Conservation (phyloP, 768 basidiomycete species). For the Mycena olivaceomarginata region DNA sequence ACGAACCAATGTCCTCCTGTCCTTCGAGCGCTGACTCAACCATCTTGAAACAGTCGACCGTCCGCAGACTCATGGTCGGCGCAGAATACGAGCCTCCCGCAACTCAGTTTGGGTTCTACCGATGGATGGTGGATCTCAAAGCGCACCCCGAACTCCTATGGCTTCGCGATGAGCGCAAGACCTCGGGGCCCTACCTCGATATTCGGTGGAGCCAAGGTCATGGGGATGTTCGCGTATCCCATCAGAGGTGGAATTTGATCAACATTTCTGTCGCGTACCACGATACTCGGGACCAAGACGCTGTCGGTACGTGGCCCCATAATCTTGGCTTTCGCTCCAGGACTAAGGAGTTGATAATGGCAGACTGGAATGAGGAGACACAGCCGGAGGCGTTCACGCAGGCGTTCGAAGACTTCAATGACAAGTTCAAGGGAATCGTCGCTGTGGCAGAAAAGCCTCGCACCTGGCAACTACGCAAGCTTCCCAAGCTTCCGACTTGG, state of each 20-base stretch:
- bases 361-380: constrained; percentile 6
- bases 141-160: constrained; percentile 30
- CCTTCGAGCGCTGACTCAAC: not conserved
- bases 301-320: not conserved
- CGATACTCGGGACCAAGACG: constrained; percentile 8
- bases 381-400: not conserved
- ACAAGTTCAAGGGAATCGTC: constrained; percentile 9
- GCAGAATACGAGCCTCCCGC: constrained; percentile 32
- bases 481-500: constrained; percentile 17
- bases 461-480: constrained; percentile 16
- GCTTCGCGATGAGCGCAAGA: constrained; percentile 4
- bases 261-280: constrained; percentile 22
- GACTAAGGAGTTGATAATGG: not conserved
- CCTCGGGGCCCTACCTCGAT: not conserved
- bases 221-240: constrained; percentile 23
- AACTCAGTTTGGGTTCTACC: constrained; percentile 22
- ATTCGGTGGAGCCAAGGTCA: not conserved
- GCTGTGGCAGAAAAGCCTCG: not conserved
- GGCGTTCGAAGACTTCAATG: constrained; percentile 3
- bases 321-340: not conserved
- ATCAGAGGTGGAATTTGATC: constrained; percentile 8
- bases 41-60: constrained; percentile 13
- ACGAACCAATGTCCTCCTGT: not conserved
- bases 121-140: constrained; percentile 35
- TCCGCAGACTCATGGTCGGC: constrained; percentile 33